These are phyloP conservation scores for Achaetomium macrosporum DNA, from an alignment of 2,329 filamentous ascomycete species.

Conservation along the genomic window DNA sequence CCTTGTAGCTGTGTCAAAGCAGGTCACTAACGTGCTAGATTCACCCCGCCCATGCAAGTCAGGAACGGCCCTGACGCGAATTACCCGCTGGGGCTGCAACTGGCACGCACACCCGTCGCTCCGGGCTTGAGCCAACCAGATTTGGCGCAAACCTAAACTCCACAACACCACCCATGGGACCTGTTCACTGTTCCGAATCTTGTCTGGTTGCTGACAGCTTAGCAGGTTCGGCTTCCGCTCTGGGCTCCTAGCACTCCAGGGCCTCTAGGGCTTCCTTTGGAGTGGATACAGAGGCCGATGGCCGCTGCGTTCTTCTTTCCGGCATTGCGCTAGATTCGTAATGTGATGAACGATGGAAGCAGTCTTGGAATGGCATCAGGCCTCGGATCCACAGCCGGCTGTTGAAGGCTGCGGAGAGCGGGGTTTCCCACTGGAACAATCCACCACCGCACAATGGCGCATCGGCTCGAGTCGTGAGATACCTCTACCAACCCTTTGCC, in stretches of 20 bases:
- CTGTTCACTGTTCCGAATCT: too few species aligned
- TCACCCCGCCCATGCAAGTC: conserved; percentile 14
- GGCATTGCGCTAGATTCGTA: background rate
- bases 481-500: too few species aligned
- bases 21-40: conserved; percentile 17
- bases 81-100: conserved; percentile 23
- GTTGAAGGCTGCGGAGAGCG: background rate
- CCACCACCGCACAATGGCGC: too few species aligned
- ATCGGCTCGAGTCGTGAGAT: too few species aligned
- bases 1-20: too few species aligned
- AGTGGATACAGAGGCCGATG: too few species aligned
- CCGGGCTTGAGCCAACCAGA: conserved; percentile 8
- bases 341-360: background rate
- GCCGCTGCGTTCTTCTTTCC: background rate
- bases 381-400: background rate
- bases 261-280: too few species aligned
- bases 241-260: too few species aligned
- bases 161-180: background rate
- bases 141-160: background rate
- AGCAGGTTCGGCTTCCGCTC: too few species aligned
- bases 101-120: conserved; percentile 17
- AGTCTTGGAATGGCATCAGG: conserved; percentile 1
- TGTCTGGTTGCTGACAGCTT: background rate
- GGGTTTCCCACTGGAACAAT: too few species aligned
- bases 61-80: conserved; percentile 20